These are phyloP conservation scores for Scytalidium sp. DNA, from an alignment of 2,329 filamentous ascomycete genomes.

Conservation along the genomic window DNA sequence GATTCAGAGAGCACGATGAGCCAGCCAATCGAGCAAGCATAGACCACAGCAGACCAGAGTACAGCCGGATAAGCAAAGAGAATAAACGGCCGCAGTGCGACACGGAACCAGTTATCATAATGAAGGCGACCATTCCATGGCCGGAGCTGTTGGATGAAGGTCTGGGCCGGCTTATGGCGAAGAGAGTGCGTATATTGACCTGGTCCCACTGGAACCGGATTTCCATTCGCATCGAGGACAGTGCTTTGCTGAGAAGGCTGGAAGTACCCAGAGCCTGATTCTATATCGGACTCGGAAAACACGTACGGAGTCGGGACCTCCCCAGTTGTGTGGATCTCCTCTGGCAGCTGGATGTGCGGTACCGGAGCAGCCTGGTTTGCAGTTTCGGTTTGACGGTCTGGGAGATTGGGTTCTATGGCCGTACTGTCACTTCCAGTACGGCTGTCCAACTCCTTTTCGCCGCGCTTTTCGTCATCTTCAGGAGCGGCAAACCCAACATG, in stretches of 20 bases:
- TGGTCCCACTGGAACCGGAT: not conserved
- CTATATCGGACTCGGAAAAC: not conserved
- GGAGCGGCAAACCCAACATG: slow-evolving; percentile 60
- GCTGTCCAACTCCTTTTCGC: slow-evolving; percentile 1
- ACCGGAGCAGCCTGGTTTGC: not conserved
- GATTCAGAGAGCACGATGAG: slow-evolving; percentile 92
- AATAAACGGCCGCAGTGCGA: slow-evolving; percentile 76
- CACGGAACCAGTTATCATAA: slow-evolving; percentile 75
- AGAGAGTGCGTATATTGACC: slow-evolving; percentile 67
- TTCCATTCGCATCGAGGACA: not conserved
- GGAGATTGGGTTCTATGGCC: not conserved
- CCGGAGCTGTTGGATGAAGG: slow-evolving; percentile 71
- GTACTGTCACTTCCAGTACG: not conserved
- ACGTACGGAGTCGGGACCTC: not conserved
- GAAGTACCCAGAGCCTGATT: not conserved
- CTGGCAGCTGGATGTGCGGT: not conserved
- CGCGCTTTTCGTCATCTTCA: slow-evolving; percentile 17
- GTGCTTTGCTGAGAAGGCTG: too few species aligned
- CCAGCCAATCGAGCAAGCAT: slow-evolving; percentile 89
- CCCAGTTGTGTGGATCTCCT: not conserved
- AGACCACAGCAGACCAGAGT: slow-evolving; percentile 82
- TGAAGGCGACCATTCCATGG: slow-evolving; percentile 77
- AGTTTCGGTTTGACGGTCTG: not conserved
- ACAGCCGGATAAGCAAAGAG: slow-evolving; percentile 85
- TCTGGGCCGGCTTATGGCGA: slow-evolving; percentile 62